phyloP scores from a whole-genome alignment of 2,329 filamentous ascomycete species.

The Aspergillus flavus region DNA sequence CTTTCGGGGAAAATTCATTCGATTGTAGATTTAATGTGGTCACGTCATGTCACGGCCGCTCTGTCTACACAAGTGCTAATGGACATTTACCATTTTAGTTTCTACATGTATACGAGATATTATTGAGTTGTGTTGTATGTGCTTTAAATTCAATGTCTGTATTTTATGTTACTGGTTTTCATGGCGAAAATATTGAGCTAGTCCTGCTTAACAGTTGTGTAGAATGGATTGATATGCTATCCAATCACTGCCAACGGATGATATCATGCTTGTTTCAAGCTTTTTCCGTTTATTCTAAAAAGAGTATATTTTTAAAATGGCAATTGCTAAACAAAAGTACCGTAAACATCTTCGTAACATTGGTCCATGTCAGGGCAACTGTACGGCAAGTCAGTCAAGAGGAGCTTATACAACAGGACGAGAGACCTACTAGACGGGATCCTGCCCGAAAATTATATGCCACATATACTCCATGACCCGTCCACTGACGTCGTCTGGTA shows the following conservation, averaged over 20 bases:
- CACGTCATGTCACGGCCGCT: constrained; percentile 20
- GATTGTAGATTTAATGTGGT: not conserved
- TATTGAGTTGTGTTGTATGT: not conserved
- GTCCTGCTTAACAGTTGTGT: not conserved
- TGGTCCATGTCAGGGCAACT: constrained; percentile 31
- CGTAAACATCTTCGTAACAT: constrained; percentile 33
- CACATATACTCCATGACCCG: constrained; percentile 66
- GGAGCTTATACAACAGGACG: not conserved
- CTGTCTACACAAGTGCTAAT: not conserved
- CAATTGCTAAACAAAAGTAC: not conserved
- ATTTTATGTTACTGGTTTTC: not conserved
- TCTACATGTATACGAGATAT: not conserved
- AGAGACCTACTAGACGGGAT: constrained; percentile 40
- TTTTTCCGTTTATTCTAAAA: not conserved
- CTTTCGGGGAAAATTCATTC: constrained; percentile 18
- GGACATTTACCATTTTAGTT: not conserved
- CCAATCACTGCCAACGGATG: not conserved
- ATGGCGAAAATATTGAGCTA: not conserved
- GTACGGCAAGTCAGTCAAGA: not conserved
- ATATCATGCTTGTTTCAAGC: not conserved
- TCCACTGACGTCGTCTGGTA: constrained; percentile 59
- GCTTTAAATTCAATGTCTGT: not conserved
- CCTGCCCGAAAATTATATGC: constrained; percentile 58
- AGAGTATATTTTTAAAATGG: not conserved
- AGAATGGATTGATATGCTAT: not conserved